These are phyloP conservation scores for Diospyros kaki DNA, from an alignment of 148 eudicot species.

Conservation along the genomic window DNA sequence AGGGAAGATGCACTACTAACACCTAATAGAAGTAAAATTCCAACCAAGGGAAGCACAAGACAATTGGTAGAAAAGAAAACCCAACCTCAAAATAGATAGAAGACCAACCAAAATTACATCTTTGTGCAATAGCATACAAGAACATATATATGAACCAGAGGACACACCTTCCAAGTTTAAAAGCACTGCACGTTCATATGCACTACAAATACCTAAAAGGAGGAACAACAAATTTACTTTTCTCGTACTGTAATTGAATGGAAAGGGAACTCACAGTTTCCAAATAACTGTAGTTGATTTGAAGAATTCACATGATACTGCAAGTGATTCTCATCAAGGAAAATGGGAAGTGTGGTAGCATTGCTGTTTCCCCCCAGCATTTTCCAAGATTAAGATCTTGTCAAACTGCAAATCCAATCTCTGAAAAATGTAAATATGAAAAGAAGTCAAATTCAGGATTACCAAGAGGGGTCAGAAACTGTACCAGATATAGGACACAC, in stretches of 20 bases:
- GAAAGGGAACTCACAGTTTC: conserved; percentile 29
- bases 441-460: background rate
- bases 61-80: background rate
- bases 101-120: background rate
- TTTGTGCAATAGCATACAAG: background rate
- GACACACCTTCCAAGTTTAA: conserved; percentile 2
- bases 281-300: conserved; percentile 77
- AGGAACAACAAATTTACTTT: background rate
- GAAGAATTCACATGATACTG: conserved; percentile 57
- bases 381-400: conserved; percentile 5
- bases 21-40: background rate
- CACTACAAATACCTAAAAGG: background rate
- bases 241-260: background rate
- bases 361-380: conserved; percentile 76
- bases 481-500: background rate
- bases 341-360: conserved; percentile 50
- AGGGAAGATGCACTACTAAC: background rate
- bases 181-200: background rate
- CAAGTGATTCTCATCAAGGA: conserved; percentile 51
- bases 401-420: background rate
- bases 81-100: background rate
- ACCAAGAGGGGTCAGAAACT: background rate
- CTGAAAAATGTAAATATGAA: conserved; percentile 9
- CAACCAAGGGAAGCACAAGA: background rate
- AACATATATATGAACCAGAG: background rate